Percentiles rank a stretch among this genome's conserved stretches.
phyloP scores from a whole-genome alignment of 257 asterid species.

The Apocynum venetum region DNA sequence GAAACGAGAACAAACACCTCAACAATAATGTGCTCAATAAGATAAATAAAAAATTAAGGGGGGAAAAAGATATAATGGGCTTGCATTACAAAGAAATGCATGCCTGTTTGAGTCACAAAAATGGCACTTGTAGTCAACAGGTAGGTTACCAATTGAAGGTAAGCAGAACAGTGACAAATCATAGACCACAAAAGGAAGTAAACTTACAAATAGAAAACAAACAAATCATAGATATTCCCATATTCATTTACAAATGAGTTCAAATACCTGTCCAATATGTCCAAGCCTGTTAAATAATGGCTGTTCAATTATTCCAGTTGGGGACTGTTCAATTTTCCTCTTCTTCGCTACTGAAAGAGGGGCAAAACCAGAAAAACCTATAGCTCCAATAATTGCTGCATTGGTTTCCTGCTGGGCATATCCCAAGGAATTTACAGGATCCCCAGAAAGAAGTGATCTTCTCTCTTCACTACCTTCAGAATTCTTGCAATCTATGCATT shows the following conservation, averaged over 20 bases:
- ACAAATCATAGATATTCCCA: background rate
- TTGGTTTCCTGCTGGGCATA: constrained; percentile 37
- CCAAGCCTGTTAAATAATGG: constrained; percentile 15
- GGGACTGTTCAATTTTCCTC: constrained; percentile 32
- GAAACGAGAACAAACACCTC: background rate
- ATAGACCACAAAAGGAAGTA: background rate
- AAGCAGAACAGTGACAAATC: background rate
- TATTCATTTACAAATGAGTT: background rate
- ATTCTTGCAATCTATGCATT: constrained; percentile 71
- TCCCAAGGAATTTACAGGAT: constrained; percentile 28
- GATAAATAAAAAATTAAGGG: background rate
- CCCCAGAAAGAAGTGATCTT: constrained; percentile 37
- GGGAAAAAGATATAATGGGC: background rate
- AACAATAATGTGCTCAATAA: background rate
- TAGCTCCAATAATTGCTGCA: constrained; percentile 48
- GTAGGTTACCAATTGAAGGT: background rate
- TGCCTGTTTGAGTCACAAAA: background rate
- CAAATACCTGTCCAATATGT: constrained; percentile 40
- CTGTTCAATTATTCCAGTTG: constrained; percentile 16
- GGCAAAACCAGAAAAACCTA: constrained; percentile 24
- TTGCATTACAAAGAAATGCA: background rate
- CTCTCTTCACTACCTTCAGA: constrained; percentile 65
- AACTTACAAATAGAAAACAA: background rate
- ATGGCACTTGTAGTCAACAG: background rate
- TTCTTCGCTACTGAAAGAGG: constrained; percentile 30